phyloP scores from a whole-genome alignment of 2,329 filamentous ascomycete species.

The Rhytidhysteron rufulum region DNA sequence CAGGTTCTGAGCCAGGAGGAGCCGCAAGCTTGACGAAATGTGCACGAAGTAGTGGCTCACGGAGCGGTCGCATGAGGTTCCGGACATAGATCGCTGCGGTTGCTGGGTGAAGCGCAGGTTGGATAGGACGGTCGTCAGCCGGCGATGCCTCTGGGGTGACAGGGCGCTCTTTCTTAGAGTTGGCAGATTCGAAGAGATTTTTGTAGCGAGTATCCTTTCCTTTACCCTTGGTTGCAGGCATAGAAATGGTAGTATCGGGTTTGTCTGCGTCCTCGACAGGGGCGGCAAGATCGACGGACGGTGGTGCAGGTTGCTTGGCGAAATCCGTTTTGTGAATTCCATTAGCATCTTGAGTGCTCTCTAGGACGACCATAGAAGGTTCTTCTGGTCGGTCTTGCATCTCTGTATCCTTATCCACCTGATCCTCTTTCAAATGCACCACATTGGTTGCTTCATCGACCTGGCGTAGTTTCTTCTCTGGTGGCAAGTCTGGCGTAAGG shows the following conservation, averaged over 20 bases:
- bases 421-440: conserved; percentile 25
- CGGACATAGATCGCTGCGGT: conserved; percentile 69
- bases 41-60: conserved; percentile 60
- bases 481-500: conserved; percentile 30
- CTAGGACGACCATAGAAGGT: background rate
- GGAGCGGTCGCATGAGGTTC: conserved; percentile 84
- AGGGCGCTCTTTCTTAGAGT: conserved; percentile 3
- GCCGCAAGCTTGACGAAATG: conserved; percentile 69
- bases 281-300: no score
- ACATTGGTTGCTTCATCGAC: conserved; percentile 29
- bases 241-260: no score
- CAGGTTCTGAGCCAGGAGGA: conserved; percentile 46
- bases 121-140: conserved; percentile 27
- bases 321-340: conserved; percentile 1
- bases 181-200: conserved; percentile 23
- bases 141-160: conserved; percentile 10
- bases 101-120: conserved; percentile 39
- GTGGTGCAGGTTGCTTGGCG: background rate
- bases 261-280: no score
- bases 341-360: conserved; percentile 1
- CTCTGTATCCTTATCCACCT: conserved; percentile 21
- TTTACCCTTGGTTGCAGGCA: no score
- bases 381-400: conserved; percentile 18
- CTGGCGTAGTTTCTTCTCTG: conserved; percentile 41
- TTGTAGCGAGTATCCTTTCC: conserved; percentile 33